A percentile compares a stretch with the other conserved stretches of the same genome.
Conservation (phyloP, 192 early-diverging fungal species). For the Backusella sp. region DNA sequence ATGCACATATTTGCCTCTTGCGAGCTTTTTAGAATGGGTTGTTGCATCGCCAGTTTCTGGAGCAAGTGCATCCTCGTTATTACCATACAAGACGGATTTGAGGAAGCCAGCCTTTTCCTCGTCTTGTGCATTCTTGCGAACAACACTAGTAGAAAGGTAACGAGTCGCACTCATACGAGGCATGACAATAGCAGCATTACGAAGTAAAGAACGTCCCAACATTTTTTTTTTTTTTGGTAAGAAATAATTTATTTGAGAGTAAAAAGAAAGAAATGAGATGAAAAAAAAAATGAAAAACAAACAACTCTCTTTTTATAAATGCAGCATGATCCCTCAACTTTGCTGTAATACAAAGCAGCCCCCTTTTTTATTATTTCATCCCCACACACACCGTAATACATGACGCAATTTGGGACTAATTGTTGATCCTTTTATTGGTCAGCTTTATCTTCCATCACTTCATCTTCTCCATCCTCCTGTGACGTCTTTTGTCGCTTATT, state of each 20-base stretch:
- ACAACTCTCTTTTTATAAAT: not conserved
- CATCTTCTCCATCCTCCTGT: slow-evolving; percentile 8
- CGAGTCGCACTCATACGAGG: not conserved
- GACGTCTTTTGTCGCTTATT: slow-evolving; percentile 8
- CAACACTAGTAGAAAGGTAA: not conserved
- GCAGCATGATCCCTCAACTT: not conserved
- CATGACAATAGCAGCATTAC: not conserved
- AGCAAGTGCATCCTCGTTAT: not conserved
- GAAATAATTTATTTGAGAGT: not conserved
- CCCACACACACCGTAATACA: not conserved
- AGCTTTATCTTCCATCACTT: not conserved
- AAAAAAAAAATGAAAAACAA: not conserved
- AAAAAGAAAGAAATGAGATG: not conserved
- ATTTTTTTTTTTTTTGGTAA: not conserved
- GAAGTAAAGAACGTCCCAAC: not conserved
- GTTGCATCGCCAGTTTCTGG: slow-evolving; percentile 17
- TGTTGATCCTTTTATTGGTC: not conserved
- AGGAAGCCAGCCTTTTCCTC: not conserved
- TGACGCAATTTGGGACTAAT: not conserved
- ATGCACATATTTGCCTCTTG: slow-evolving; percentile 87
- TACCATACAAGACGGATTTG: not conserved
- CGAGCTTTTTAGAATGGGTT: slow-evolving; percentile 77
- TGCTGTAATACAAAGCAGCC: not conserved
- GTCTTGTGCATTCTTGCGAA: not conserved
- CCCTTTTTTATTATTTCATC: not conserved